Base-by-base conservation (phyloP, 1,284 basidiomycete genomes). In the Ustilago curta region DNA sequence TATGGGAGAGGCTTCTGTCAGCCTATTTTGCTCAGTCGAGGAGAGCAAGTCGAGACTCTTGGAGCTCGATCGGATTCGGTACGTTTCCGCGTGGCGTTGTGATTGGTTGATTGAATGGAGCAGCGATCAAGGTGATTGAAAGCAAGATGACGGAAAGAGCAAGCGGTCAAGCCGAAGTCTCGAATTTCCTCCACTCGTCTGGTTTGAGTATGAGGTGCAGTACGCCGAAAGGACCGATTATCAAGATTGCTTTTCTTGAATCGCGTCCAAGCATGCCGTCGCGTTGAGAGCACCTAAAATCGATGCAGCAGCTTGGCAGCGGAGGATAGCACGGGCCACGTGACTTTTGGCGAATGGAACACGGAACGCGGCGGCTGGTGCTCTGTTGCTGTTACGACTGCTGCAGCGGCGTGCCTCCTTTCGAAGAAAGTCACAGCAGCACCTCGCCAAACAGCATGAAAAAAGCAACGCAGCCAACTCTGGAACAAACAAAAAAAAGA, bases 401-500 rank as follows among this genome's bases (percentile, higher is more conserved):
- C 35, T 37, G 35, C 35, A 37, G 35, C 35, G 35, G 35, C 21
- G 43, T 6, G 23, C 12, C 43, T 45, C 29, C n/a, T 48, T 48
- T 48, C 47, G 18, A 48, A 31, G 47, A 48, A 47, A 29, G 29
- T 31, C 8, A 19, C 31, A 27, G 11, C 47, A 31, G 18, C 27
- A n/a, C 25, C 47, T 48, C 47, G 47, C 47, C 32, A 48, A 31
- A 31, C 27, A 16, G 45, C 45, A 47, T 47, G 45, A 47, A 47
- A 45, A 44, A 44, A 27, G 31, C 31, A 21, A 25, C 21, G 21
- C 43, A 8, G 21, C 7, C 45, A 27, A 25, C 25, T 47, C 19
- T 48, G 29, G 27, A 48, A 48, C 47, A 48, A 48, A 48, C 47
- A 48, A 48, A 48, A 44, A 44, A 44, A 25, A 27, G 6, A 42